Base-by-base conservation (phyloP, 768 basidiomycete species). In the Xanthoconium purpureum region DNA sequence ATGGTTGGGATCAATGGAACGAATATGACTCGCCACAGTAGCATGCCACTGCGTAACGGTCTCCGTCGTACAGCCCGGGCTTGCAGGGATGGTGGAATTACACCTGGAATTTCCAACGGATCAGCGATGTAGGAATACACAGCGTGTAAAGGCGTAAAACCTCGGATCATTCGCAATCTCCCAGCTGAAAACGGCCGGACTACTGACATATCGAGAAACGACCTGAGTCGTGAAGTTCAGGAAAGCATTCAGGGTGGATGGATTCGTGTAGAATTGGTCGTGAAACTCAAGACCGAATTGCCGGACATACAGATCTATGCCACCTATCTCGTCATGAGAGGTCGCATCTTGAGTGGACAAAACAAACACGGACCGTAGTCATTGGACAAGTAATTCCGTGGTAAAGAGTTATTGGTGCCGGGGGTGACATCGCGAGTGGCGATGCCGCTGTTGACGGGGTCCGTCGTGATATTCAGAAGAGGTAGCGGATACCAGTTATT, bases 141-240 rank as follows among this genome's bases (percentile, higher is more conserved):
- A 9, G 35, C 11, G 35, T 3, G 13, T 8, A 42, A n/a, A 12
- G 40, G 28, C 6, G 35, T 50, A 58, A 50, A 52, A 84, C 82
- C 83, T 80, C 10, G 85, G 76, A 61, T 88, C 86, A 64, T 88
- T 88, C 18, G 84, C 86, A 59, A 85, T 60, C 64, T 88, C 85
- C 81, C 82, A 84, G 51, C 38, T 63, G 57, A 87, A 76, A 51
- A 87, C 64, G n/a, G 76, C 70, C 4, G 85, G 69, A 50, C 75
- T 77, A 48, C 83, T 76, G 15, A 73, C 73, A 60, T 86, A 86
- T 49, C 85, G 83, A 17, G 76, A 71, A 11, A 84, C 81, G 20
- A 88, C 64, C 38, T 79, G 75, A 10, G 71, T 73, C 8, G 83
- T 81, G 55, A 82, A 87, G 58, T 87, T 82, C 73, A 76, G 73